Base-by-base conservation (phyloP, 2,329 filamentous ascomycete genomes). In the Cladophialophora exuberans region DNA sequence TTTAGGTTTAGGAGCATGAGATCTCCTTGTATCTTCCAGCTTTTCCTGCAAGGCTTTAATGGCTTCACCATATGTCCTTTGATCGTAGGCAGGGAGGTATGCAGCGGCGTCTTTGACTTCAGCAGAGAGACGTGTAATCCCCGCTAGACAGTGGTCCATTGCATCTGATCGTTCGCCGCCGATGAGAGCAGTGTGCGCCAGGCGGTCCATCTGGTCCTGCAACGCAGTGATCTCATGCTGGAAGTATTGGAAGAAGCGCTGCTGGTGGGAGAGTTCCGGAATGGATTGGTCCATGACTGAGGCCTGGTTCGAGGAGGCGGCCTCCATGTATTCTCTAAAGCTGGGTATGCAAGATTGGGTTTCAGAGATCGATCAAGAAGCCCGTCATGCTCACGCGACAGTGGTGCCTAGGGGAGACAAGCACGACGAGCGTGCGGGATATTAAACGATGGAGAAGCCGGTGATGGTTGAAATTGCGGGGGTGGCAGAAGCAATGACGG, bases 31-130 rank as follows among this genome's bases (percentile, higher is more conserved):
- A 55, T 86, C 82, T 64, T 88, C 86, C 20, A 97, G 79, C 66
- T 88, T 90, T 53, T 93, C 89, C 15, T 87, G 86, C 11, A 97
- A 77, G 13, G 81, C 81, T 76, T 94, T 96, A 72, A 97, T 85
- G 18, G 88, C 83, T 75, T 92, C 85, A 38, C 86, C 83, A 68
- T 96, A 97, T 20, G 88, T 87, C 64, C 89, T 84, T 70, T 94
- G 90, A 66, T 97, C 94, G 69, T 97, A 95, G 6, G 90, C 85
- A 2, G 94, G 91, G 13, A 96, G 83, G 63, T 87, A 90, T 52
- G 86, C 85, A 1, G 88, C 84, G 0, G 89, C 88, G 72, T 97
- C 91, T 62, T 89, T 87, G 33, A 97, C 89, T 65, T 94, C 87
- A 61, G 87, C 88, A 1, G 90, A 91, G 13, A 97, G 80, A 54